Base-by-base conservation (phyloP, 1,139 yeast species). In the Hansenula sp. region DNA sequence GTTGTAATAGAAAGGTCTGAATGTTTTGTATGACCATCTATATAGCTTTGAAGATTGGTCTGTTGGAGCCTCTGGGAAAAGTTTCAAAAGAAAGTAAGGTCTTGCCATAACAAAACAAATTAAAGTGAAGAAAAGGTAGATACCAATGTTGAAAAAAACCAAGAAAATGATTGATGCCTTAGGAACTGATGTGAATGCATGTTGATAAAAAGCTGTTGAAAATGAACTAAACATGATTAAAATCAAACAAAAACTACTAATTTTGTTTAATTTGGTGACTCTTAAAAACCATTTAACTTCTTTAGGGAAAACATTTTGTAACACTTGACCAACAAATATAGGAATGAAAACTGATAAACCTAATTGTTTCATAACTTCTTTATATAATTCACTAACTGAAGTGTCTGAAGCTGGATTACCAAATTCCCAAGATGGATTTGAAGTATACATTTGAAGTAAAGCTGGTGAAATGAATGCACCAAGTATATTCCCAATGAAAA, bases 401-500 rank as follows among this genome's bases (percentile, higher is more conserved):
- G 68, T 64, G 1, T 75, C 83, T 38, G 65, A 61, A 2, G 85
- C 79, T 5, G 97, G 96, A 55, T 87, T 87, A n/a, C 92, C 96
- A 57, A 81, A 86, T 12, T 66, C 70, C 82, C 94, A 87, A 0
- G 69, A 62, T 1, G 82, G 72, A 12, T 52, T 45, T 10, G 70
- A 67, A 2, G 70, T 61, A 56, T 75, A 87, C 78, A 88, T 64
- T 56, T 88, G 96, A 7, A 80, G 73, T 39, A 88, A 64, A 0
- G 94, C 92, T 0, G 96, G 96, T 0, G 96, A 84, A 22, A 89
- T 69, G 53, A 88, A 88, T 0, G 95, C 94, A 5, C 96, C 96
- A 31, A 87, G 57, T 36, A 88, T 58, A 56, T 89, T 88, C 2
- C 96, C 96, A 34, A 88, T 73, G 44, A 87, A 79, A 18, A 88